Evolutionary conservation across 1,284 basidiomycete genomes (phyloP), one percentile per base, ranked within the genome.

Genomic region (Ustilago esculenta): DNA sequence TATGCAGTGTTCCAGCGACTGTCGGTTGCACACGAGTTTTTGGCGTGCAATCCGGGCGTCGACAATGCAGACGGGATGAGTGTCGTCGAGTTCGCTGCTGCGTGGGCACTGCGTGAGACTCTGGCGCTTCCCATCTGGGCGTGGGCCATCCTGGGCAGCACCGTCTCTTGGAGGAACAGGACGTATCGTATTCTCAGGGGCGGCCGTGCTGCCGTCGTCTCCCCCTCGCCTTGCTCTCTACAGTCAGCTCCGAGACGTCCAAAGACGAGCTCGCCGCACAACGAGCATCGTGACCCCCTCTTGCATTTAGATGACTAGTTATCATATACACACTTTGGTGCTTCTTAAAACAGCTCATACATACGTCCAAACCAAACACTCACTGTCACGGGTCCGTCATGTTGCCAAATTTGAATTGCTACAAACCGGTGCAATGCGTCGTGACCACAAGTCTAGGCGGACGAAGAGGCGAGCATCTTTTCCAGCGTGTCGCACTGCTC

Each of bases 401-500:
- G n/a, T n/a, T n/a, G n/a, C n/a, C n/a, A n/a, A n/a, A n/a, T n/a
- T n/a, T n/a, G n/a, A n/a, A n/a, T n/a, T n/a, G n/a, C n/a, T n/a
- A n/a, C n/a, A n/a, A n/a, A n/a, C n/a, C n/a, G n/a, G n/a, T n/a
- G n/a, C n/a, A 23, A 42, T 29, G 27, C 18, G 42, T 4, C 20
- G n/a, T 36, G 44, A 46, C 12, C 20, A 25, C 20, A 33, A 9
- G 17, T 42, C 24, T 23, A 63, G 17, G 53, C 40, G 8, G 48
- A 55, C 4, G 46, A 24, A 29, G 59, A 41, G 37, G 43, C 36
- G 43, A 73, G 51, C 48, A 67, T 44, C 39, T 66, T 65, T 36
- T 68, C 54, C 17, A 80, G 52, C 29, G 68, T 66, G 37, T 79
- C 77, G 51, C 73, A 73, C 68, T 98, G 95, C 74, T 93, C 86